These are phyloP conservation scores for Vitis hybrid DNA, from an alignment of 177 flowering plant species.

Conservation along the genomic window DNA sequence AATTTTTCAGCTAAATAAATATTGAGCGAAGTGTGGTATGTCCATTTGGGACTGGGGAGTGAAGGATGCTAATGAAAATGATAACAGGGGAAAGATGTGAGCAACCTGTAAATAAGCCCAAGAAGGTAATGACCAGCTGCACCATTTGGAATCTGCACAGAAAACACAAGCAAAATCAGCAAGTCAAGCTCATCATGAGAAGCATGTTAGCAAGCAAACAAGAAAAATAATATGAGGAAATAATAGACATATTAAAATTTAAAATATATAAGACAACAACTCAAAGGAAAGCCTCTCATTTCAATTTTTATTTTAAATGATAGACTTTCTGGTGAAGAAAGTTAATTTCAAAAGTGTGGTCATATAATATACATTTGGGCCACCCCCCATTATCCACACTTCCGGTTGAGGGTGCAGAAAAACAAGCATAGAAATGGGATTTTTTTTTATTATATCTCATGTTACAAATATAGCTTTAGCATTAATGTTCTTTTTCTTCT, in stretches of 20 bases:
- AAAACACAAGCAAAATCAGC: slow-evolving; percentile 1
- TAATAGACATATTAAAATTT: neutral
- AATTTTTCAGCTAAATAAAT: neutral
- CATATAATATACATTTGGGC: too few species aligned
- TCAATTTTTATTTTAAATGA: too few species aligned
- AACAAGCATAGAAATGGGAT: too few species aligned
- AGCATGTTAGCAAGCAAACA: neutral
- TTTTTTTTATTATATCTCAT: too few species aligned
- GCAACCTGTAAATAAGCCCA: slow-evolving; percentile 89
- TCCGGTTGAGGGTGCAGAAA: too few species aligned
- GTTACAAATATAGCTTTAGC: too few species aligned
- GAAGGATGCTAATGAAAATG: neutral
- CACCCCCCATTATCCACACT: too few species aligned
- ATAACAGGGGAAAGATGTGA: slow-evolving; percentile 4
- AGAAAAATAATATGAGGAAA: neutral
- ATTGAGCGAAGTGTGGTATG: neutral
- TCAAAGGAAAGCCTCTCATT: too few species aligned
- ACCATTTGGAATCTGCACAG: slow-evolving; percentile 95
- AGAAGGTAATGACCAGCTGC: slow-evolving; percentile 99
- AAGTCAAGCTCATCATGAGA: slow-evolving; percentile 2
- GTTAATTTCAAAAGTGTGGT: too few species aligned
- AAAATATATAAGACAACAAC: neutral
- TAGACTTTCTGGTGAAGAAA: too few species aligned
- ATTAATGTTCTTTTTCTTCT: too few species aligned
- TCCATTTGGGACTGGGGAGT: neutral